Evolutionary conservation across 1,284 basidiomycete genomes (phyloP).

Genomic region (Tilletiaria anomala): DNA sequence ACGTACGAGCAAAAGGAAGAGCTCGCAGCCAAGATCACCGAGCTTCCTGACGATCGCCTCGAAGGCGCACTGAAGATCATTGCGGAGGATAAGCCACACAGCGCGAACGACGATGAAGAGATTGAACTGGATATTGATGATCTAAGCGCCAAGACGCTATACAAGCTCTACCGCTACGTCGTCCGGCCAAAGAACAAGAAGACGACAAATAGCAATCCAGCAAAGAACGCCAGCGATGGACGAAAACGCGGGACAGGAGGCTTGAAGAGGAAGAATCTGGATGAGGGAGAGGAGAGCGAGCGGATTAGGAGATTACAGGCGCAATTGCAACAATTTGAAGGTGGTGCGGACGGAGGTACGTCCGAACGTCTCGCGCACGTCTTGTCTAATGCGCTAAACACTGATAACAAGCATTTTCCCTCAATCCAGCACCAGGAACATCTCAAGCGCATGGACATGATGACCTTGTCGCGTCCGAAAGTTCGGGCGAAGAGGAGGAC

Average conservation of each 20-base stretch:
- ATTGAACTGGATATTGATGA: conserved; percentile 40
- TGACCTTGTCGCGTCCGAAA: too few species aligned
- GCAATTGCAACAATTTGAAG: conserved; percentile 30
- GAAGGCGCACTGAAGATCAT: conserved; percentile 38
- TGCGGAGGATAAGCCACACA: conserved; percentile 37
- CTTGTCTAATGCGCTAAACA: too few species aligned
- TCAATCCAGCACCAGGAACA: too few species aligned
- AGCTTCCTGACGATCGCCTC: conserved; percentile 35
- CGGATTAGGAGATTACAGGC: conserved; percentile 33
- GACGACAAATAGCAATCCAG: not conserved
- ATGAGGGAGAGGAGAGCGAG: conserved; percentile 36
- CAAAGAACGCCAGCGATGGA: conserved; percentile 13
- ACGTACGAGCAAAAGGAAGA: conserved; percentile 40
- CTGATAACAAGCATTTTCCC: too few species aligned
- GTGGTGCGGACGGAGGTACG: too few species aligned
- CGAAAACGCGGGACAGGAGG: conserved; percentile 36
- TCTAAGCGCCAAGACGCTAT: conserved; percentile 32
- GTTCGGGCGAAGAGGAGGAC: too few species aligned
- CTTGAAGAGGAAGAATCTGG: conserved; percentile 37
- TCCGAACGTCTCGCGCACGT: too few species aligned
- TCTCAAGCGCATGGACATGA: too few species aligned
- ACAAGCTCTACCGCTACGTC: conserved; percentile 38
- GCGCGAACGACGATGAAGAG: conserved; percentile 34
- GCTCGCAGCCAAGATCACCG: conserved; percentile 36
- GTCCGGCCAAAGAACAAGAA: conserved; percentile 21